Evolutionary conservation across 441 rosid genomes (phyloP), one percentile per base, ranked within the genome.

Genomic region (Adansonia rubrostipa): DNA sequence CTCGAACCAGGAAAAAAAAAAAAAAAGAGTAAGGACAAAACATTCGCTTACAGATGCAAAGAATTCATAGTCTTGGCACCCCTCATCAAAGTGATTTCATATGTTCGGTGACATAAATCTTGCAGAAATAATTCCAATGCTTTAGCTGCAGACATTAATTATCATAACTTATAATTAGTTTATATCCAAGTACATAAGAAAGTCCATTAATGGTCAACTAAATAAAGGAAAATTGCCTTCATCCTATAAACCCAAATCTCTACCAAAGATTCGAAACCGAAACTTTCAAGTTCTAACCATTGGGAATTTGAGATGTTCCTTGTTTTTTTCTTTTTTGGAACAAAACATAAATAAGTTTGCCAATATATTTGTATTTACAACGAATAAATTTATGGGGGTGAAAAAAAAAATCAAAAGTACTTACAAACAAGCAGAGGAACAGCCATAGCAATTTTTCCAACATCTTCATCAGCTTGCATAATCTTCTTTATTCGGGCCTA

Each of bases 401-500:
- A n/a, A 51, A 50, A n/a, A 50, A n/a, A 68, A 17, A 80, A 13
- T 14, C 9, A 5, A 19, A 60, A 62, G 9, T 17, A 79, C 92
- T 89, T 81, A 89, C 92, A 89, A 63, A 87, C 85, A 83, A 89
- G 89, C 68, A 87, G 87, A 74, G 92, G 92, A 2, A 89, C 92
- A 14, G 90, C 92, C 88, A 86, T 83, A 65, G 92, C 87, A 64
- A 89, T 89, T 79, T 87, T 89, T 73, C 92, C 92, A 1, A 89
- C 83, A 80, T 89, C 92, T n/a, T 87, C 90, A 81, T 89, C 90
- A 67, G 90, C 80, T 80, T 89, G 92, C 92, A 87, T 89, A 77
- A 89, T 89, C 80, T 86, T 89, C 88, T 89, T 89, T 50, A 87
- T 89, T 75, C 90, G 86, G 33, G 85, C 87, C 92, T 89, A 77